Evolutionary conservation across 495 filamentous ascomycete genomes (phyloP).

Genomic region (Bombardia bombarda): DNA sequence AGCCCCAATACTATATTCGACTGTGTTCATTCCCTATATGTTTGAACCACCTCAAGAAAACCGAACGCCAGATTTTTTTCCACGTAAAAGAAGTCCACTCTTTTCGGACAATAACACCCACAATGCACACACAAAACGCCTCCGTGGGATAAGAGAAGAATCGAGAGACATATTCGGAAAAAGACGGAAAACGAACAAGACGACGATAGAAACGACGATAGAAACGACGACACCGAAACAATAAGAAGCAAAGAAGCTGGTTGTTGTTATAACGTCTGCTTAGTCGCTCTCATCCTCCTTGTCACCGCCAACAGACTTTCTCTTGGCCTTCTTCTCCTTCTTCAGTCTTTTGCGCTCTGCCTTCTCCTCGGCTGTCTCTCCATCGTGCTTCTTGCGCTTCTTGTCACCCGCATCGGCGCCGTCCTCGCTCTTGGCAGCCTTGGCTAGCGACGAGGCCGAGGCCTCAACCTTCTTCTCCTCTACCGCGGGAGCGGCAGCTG

Average conservation of each 20-base stretch:
- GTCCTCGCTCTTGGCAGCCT: constrained; percentile 27
- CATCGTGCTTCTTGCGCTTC: constrained; percentile 78
- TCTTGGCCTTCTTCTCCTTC: constrained; percentile 63
- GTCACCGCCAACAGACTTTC: constrained; percentile 42
- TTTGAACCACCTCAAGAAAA: no score
- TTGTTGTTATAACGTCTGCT: background rate
- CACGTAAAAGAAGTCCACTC: background rate
- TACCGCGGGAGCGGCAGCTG: constrained; percentile 24
- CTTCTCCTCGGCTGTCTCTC: constrained; percentile 68
- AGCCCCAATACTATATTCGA: no score
- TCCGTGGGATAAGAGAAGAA: background rate
- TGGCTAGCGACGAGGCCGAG: constrained; percentile 36
- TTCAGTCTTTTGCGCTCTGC: constrained; percentile 69
- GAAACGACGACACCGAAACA: background rate
- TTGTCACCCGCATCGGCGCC: constrained; percentile 42
- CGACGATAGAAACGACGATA: background rate
- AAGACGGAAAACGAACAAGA: background rate
- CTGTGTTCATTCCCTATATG: no score
- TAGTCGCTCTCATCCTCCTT: constrained; percentile 42
- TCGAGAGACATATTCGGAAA: background rate
- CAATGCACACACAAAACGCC: no score
- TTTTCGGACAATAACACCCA: no score
- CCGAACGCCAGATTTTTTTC: background rate
- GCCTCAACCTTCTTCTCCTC: constrained; percentile 24
- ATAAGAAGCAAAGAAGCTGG: background rate